Evolutionary conservation across 2,329 filamentous ascomycete species (phyloP), one percentile per base, ranked within the genome.

Genomic region (Chaetomiaceae sp.): DNA sequence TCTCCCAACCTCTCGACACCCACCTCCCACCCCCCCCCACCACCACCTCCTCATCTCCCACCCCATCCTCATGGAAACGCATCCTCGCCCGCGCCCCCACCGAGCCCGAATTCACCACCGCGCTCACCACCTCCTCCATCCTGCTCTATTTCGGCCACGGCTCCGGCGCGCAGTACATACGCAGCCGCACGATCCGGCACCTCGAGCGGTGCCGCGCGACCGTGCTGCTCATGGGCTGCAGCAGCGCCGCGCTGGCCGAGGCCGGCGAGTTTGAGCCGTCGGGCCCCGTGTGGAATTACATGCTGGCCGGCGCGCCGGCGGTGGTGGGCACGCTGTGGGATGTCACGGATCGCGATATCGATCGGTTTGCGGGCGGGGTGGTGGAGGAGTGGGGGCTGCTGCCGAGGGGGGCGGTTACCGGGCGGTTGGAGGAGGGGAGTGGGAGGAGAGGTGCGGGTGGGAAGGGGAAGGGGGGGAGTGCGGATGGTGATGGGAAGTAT

Each of bases 141-240:
- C 71, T 96, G 19, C 74, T 98, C 10, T 98, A 98, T 70, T 97
- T 98, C 65, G 93, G 93, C 1, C 93, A 98, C 68, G 93, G 93
- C 50, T 91, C 87, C 55, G 93, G 91, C 18, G 87, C 88, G 22
- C 93, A 98, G 66, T 98, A 95, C 66, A 88, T 98, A 48, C 84
- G 90, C 24, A 83, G 86, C 11, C 81, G 88, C 56, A 87, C 87
- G 1, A 81, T 98, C 55, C 84, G 88, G 45, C 82, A 81, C 48
- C 76, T 97, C 6, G 79, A 83, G 12, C 81, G 77, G 49, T 95
- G 88, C 66, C 69, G 67, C 38, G 86, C 89, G 1, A 83, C 86
- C 0, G 82, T 89, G 0, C 84, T 96, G 61, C 79, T 98, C 14
- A 95, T 98, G 83, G 93, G 93, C 33, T 98, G 93, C 67, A 90